These are phyloP conservation scores for Nannizziopsis barbatae DNA, from an alignment of 2,329 filamentous ascomycete genomes.

Conservation along the genomic window DNA sequence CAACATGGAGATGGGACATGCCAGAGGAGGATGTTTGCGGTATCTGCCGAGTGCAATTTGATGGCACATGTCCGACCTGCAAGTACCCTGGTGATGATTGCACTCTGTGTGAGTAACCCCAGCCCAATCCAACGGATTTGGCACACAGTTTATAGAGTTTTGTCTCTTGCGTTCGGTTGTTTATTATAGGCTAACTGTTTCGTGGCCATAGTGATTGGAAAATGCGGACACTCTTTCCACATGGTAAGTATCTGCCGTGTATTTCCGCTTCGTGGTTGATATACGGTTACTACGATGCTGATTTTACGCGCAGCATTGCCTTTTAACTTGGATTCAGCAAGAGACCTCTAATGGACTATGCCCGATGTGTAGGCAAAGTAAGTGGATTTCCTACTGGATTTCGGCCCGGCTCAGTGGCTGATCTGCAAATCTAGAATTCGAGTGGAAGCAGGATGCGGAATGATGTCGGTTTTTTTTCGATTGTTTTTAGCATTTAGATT, in stretches of 20 bases:
- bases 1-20: conserved; percentile 96
- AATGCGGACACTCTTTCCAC: conserved; percentile 96
- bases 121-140: background rate
- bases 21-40: conserved; percentile 96
- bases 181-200: too few relatives aligned
- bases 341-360: conserved; percentile 88
- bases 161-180: too few relatives aligned
- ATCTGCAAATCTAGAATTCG: conserved; percentile 36
- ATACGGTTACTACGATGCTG: conserved; percentile 18
- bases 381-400: conserved; percentile 17
- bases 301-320: conserved; percentile 60
- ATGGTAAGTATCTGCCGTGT: conserved; percentile 50
- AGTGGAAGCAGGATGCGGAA: conserved; percentile 38
- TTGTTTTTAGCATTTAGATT: background rate
- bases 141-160: too few relatives aligned
- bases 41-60: conserved; percentile 96
- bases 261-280: too few relatives aligned
- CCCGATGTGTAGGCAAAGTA: conserved; percentile 95
- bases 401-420: background rate
- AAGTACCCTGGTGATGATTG: conserved; percentile 97
- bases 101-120: conserved; percentile 57
- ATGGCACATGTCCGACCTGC: conserved; percentile 94
- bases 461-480: background rate
- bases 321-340: conserved; percentile 90
- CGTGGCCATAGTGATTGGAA: conserved; percentile 62